These are phyloP conservation scores for Malus fusca DNA, from an alignment of 306 rosid genomes.

Conservation along the genomic window DNA sequence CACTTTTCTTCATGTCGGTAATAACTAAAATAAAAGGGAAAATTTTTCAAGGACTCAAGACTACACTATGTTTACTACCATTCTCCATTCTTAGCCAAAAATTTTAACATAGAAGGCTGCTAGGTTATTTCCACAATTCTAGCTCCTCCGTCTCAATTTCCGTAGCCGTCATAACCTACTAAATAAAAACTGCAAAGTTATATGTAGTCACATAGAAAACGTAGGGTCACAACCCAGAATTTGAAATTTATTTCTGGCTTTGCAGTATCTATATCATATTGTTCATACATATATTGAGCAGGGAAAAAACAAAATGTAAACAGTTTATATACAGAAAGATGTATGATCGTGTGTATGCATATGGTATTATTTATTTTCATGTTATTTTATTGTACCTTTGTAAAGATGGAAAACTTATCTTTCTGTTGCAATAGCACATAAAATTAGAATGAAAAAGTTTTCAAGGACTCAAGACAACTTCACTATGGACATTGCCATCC, in stretches of 20 bases:
- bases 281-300: too few relatives aligned
- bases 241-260: too few relatives aligned
- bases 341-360: too few relatives aligned
- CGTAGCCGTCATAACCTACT: constrained; percentile 67
- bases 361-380: too few relatives aligned
- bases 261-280: too few relatives aligned
- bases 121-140: constrained; percentile 46
- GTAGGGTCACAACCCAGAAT: too few relatives aligned
- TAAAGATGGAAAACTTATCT: too few relatives aligned
- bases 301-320: too few relatives aligned
- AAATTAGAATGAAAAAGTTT: neutral
- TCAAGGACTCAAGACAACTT: neutral
- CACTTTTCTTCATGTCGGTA: neutral
- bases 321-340: too few relatives aligned
- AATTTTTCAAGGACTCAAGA: constrained; percentile 21
- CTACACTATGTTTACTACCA: constrained; percentile 25
- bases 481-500: constrained; percentile 21
- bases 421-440: neutral
- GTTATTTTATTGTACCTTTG: too few relatives aligned
- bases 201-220: too few relatives aligned
- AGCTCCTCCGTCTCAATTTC: constrained; percentile 68
- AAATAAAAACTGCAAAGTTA: too few relatives aligned
- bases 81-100: constrained; percentile 82
- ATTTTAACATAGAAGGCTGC: constrained; percentile 48
- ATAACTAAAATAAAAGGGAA: neutral